Percentiles rank a stretch among this genome's conserved stretches.
These are phyloP conservation scores for Lactifluus subvellereus DNA, from an alignment of 768 basidiomycete species.

Conservation along the genomic window DNA sequence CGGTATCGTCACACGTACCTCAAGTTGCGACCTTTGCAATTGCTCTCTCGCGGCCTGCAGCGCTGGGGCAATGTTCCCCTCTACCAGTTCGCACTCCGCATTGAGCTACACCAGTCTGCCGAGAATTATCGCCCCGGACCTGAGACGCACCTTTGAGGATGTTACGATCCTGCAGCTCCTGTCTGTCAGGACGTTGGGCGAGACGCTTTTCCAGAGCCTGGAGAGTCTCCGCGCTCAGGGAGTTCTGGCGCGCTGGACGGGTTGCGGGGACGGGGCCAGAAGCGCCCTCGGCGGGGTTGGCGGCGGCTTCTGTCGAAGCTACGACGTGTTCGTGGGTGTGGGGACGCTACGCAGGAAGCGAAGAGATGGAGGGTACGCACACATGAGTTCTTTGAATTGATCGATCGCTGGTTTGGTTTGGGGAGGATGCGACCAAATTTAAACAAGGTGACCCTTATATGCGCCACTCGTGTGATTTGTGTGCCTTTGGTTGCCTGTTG, in stretches of 20 bases:
- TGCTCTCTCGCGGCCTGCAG: slow-evolving; percentile 55
- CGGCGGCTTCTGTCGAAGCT: slow-evolving; percentile 12
- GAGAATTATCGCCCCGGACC: no score
- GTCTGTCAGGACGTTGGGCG: slow-evolving; percentile 49
- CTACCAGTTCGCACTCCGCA: slow-evolving; percentile 30
- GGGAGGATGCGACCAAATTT: not conserved
- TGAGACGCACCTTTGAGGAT: slow-evolving; percentile 54
- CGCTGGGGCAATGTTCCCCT: slow-evolving; percentile 57
- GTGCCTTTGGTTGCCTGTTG: no score
- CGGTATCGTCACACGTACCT: slow-evolving; percentile 36
- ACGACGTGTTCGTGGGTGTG: not conserved
- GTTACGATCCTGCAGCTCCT: slow-evolving; percentile 59
- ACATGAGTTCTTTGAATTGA: slow-evolving; percentile 6
- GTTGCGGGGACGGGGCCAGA: slow-evolving; percentile 10
- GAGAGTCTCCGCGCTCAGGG: slow-evolving; percentile 33
- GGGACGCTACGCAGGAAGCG: not conserved
- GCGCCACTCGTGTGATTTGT: not conserved
- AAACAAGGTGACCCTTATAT: slow-evolving; percentile 12
- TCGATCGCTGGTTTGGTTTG: not conserved
- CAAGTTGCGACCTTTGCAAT: slow-evolving; percentile 55
- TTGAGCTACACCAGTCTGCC: not conserved
- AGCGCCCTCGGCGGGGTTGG: not conserved
- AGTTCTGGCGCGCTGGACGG: slow-evolving; percentile 28
- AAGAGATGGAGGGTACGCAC: slow-evolving; percentile 2
- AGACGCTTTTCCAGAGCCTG: slow-evolving; percentile 51